Evolutionary conservation across 208 protist genomes (phyloP).

Genomic region (Trypanosoma congolense): DNA sequence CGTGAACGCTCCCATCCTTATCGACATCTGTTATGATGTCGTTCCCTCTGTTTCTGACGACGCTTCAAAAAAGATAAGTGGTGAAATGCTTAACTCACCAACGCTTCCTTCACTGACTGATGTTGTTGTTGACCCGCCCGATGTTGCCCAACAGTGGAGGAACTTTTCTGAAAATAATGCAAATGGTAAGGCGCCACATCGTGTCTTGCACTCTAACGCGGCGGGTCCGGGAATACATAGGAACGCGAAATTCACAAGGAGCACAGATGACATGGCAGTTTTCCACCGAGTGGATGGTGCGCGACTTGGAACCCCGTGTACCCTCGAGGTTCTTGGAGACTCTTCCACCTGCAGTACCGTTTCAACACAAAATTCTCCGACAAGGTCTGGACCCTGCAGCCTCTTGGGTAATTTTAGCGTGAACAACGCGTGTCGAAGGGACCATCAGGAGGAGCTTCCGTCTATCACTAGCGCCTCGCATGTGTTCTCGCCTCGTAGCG

Average conservation of each 20-base stretch:
- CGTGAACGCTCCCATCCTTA: constrained; percentile 4
- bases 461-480: not conserved
- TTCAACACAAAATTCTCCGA: not conserved
- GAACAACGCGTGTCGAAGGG: constrained; percentile 9
- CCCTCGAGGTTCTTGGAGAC: constrained; percentile 66
- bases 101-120: constrained; percentile 10
- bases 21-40: constrained; percentile 19
- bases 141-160: constrained; percentile 23
- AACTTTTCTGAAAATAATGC: constrained; percentile 14
- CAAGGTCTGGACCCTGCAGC: constrained; percentile 22
- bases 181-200: constrained; percentile 5
- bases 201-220: not conserved
- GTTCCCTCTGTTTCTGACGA: not conserved
- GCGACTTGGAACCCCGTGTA: constrained; percentile 31
- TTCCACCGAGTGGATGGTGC: constrained; percentile 14
- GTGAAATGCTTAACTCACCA: not conserved
- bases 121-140: not conserved
- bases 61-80: not conserved
- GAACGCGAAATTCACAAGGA: constrained; percentile 1
- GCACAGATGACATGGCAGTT: constrained; percentile 11
- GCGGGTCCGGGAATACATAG: not conserved
- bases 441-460: not conserved
- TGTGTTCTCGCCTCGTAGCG: not conserved
- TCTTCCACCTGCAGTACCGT: not conserved
- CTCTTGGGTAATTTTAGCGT: constrained; percentile 59